Evolutionary conservation across 305 asterid species (phyloP).

Genomic region (Fraxinus xanthoxyloides): DNA sequence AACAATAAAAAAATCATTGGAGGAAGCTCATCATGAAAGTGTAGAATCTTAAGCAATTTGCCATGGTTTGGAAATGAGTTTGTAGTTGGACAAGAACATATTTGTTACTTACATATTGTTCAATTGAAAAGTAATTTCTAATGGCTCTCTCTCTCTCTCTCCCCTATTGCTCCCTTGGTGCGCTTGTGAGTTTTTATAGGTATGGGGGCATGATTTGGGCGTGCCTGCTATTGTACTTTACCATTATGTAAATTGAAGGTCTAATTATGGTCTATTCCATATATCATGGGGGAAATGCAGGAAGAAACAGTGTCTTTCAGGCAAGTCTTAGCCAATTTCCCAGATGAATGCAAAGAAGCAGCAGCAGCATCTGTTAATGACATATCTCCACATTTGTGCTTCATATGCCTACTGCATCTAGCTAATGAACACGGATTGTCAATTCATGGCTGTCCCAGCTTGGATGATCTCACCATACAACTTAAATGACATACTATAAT

Average conservation of each 20-base stretch:
- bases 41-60: not conserved
- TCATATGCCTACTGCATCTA: slow-evolving; percentile 78
- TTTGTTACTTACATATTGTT: not conserved
- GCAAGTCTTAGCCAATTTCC: slow-evolving; percentile 53
- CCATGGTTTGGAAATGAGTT: not conserved
- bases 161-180: not conserved
- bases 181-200: not conserved
- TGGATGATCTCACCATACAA: slow-evolving; percentile 66
- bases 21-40: not conserved
- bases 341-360: slow-evolving; percentile 51
- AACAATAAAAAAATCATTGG: not conserved
- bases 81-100: not conserved
- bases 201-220: not conserved
- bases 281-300: slow-evolving; percentile 19
- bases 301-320: slow-evolving; percentile 57
- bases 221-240: not conserved
- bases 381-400: slow-evolving; percentile 79
- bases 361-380: slow-evolving; percentile 53
- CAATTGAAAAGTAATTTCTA: not conserved
- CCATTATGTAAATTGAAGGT: not conserved
- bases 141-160: not conserved
- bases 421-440: slow-evolving; percentile 75
- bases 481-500: slow-evolving; percentile 25
- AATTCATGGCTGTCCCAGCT: slow-evolving; percentile 45
- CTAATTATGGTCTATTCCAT: not conserved